Percentiles rank a stretch among this genome's conserved stretches.
Conservation (phyloP, 106 monocot genomes). For the Cymbidium sinense region DNA sequence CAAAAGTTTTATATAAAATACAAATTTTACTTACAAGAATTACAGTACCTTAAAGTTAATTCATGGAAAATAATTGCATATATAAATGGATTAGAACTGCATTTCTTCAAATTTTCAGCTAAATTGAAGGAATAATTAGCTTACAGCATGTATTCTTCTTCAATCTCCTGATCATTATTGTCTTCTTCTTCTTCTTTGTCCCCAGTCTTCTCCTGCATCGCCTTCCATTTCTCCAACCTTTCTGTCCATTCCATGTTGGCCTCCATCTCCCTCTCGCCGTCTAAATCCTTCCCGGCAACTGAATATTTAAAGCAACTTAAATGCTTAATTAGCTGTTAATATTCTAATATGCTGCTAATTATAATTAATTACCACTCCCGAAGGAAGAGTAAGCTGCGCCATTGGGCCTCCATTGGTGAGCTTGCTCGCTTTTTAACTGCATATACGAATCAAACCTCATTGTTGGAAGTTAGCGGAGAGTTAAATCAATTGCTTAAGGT, state of each 20-base stretch:
- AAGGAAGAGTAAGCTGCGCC: constrained; percentile 33
- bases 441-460: background rate
- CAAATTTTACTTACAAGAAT: no score
- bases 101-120: background rate
- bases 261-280: constrained; percentile 49
- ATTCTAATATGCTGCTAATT: background rate
- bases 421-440: constrained; percentile 51
- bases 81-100: background rate
- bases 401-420: constrained; percentile 35
- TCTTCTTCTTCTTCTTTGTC: constrained; percentile 20
- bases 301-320: background rate
- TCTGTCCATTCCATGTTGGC: constrained; percentile 70
- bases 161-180: constrained; percentile 42
- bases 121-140: background rate
- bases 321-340: background rate
- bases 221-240: constrained; percentile 86
- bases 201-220: constrained; percentile 54
- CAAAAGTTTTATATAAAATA: no score
- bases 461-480: background rate
- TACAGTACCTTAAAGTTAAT: no score
- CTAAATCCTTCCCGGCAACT: constrained; percentile 68
- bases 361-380: constrained; percentile 40
- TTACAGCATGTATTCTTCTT: constrained; percentile 74
- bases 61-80: background rate
- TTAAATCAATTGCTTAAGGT: no score